phyloP scores from a whole-genome alignment of 176 grass and related monocot genomes.

The Zoysia pacifica region DNA sequence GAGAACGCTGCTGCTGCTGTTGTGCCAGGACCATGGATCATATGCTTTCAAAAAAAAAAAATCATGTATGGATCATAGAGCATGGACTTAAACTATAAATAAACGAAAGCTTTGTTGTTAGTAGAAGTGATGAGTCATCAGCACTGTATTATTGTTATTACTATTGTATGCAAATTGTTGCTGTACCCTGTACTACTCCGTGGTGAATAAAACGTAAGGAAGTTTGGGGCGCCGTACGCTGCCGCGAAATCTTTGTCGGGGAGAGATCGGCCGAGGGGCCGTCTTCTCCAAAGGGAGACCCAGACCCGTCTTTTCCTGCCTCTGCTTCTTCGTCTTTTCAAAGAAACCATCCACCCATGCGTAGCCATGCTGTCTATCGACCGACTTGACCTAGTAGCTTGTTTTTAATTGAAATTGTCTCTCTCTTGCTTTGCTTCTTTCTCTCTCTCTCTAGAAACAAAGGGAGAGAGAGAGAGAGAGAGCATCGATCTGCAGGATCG shows the following conservation, averaged over 20 bases:
- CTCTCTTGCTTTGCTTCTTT: neutral
- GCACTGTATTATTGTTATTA: neutral
- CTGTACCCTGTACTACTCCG: too few species aligned
- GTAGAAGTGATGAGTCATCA: neutral
- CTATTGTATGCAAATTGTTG: too few species aligned
- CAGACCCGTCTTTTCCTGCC: slow-evolving; percentile 45
- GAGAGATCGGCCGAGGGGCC: neutral
- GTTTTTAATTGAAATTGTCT: neutral
- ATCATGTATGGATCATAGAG: too few species aligned
- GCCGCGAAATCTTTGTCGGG: slow-evolving; percentile 54
- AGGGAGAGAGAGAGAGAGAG: too few species aligned
- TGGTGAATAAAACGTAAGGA: neutral
- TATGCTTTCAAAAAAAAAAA: neutral
- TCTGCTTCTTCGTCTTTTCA: slow-evolving; percentile 11
- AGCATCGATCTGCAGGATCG: neutral
- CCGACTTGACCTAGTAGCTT: too few species aligned
- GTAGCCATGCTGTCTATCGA: neutral
- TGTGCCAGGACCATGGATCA: neutral
- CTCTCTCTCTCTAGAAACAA: neutral
- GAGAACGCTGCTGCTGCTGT: neutral
- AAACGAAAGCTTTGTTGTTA: neutral
- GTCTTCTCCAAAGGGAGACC: slow-evolving; percentile 41
- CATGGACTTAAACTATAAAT: neutral
- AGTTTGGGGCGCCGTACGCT: slow-evolving; percentile 50
- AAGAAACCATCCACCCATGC: slow-evolving; percentile 8